These are phyloP conservation scores for Rhizophora apiculata DNA, from an alignment of 345 rosid species.

Conservation along the genomic window DNA sequence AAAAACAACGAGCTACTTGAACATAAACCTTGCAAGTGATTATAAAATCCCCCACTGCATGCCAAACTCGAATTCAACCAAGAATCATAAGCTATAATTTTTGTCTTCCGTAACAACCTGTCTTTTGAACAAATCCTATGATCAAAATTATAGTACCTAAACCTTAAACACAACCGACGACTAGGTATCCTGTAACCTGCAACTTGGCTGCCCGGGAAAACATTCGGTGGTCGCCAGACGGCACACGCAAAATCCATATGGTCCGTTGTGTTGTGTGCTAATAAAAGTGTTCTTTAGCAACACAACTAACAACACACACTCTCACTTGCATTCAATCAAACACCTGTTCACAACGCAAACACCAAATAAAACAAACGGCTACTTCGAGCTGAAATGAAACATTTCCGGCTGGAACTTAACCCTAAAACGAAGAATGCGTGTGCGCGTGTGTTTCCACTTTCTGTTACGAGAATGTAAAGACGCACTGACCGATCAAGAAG, in stretches of 20 bases:
- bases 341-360: slow-evolving; percentile 23
- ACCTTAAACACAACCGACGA: slow-evolving; percentile 32
- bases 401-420: background rate
- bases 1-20: slow-evolving; percentile 28
- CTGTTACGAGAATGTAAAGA: no score
- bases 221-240: slow-evolving; percentile 44
- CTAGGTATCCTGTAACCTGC: slow-evolving; percentile 26
- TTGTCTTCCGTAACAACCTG: slow-evolving; percentile 23
- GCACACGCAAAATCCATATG: slow-evolving; percentile 58
- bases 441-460: no score
- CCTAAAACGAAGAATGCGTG: no score
- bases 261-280: background rate
- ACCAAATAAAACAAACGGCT: background rate
- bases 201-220: slow-evolving; percentile 32
- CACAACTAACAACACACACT: slow-evolving; percentile 20
- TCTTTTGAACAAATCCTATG: slow-evolving; percentile 25
- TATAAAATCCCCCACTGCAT: slow-evolving; percentile 28
- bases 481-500: slow-evolving; percentile 36
- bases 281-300: slow-evolving; percentile 2
- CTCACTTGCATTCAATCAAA: slow-evolving; percentile 34
- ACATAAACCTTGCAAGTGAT: slow-evolving; percentile 25
- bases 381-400: background rate
- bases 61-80: slow-evolving; percentile 31
- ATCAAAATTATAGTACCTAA: slow-evolving; percentile 36
- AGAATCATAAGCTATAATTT: slow-evolving; percentile 22